Percentiles rank a stretch among this genome's conserved stretches.
These are phyloP conservation scores for Zygotorulaspora mrakii DNA, from an alignment of 1,139 yeast genomes.

Conservation along the genomic window DNA sequence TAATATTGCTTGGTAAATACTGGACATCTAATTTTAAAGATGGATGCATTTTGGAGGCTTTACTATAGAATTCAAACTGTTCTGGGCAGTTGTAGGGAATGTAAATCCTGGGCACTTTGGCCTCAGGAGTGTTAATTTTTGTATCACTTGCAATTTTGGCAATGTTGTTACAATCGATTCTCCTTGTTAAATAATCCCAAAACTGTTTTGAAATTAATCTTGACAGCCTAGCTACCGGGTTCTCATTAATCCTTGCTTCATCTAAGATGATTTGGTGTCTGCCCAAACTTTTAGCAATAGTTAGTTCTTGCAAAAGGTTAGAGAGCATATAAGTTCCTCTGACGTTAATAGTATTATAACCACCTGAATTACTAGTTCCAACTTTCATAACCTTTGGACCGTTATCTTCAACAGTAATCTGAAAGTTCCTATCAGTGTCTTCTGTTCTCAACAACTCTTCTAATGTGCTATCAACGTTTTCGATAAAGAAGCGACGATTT, in stretches of 20 bases:
- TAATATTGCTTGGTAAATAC: constrained; percentile 57
- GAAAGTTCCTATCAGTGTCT: constrained; percentile 82
- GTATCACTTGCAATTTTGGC: constrained; percentile 74
- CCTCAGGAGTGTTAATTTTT: constrained; percentile 61
- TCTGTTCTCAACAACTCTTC: constrained; percentile 67
- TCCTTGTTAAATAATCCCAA: constrained; percentile 78
- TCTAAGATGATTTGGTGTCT: constrained; percentile 73
- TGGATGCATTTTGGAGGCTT: constrained; percentile 54
- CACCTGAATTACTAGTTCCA: constrained; percentile 83
- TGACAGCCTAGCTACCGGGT: constrained; percentile 76
- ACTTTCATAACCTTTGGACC: constrained; percentile 87
- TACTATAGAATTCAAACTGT: constrained; percentile 65
- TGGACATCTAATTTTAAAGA: constrained; percentile 69
- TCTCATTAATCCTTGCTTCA: constrained; percentile 79
- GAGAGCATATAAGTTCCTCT: constrained; percentile 92
- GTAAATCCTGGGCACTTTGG: constrained; percentile 62
- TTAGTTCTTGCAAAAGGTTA: constrained; percentile 81
- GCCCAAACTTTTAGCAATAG: constrained; percentile 80
- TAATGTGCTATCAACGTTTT: constrained; percentile 71
- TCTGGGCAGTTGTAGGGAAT: constrained; percentile 68
- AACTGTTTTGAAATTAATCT: constrained; percentile 73
- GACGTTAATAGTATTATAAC: constrained; percentile 66
- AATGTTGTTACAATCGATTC: constrained; percentile 58
- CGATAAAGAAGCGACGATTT: constrained; percentile 59
- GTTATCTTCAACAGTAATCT: constrained; percentile 86